Conservation (phyloP, 208 protist species). For the Leishmania arabica region DNA sequence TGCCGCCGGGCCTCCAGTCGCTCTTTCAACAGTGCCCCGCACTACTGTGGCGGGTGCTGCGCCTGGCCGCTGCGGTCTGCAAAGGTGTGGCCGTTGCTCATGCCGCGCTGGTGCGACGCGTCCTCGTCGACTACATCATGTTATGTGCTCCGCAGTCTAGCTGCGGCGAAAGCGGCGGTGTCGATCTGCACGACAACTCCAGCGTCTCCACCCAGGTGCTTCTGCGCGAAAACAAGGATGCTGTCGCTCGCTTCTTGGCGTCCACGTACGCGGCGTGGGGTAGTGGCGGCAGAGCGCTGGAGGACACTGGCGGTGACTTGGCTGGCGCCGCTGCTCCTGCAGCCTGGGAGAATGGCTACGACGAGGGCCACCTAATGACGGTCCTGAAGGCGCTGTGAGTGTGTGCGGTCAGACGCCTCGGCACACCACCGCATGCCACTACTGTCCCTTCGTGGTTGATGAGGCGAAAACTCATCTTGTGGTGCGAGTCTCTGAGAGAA, state of each 20-base stretch:
- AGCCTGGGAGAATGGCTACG: constrained; percentile 1
- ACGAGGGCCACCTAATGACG: background rate
- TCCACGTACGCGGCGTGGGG: constrained; percentile 1
- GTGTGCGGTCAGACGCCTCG: background rate
- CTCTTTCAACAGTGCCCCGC: constrained; percentile 59
- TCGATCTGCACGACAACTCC: background rate
- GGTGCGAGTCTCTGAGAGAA: background rate
- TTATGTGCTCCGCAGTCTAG: background rate
- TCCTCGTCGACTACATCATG: constrained; percentile 34
- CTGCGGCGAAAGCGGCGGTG: background rate
- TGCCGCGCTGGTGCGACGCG: constrained; percentile 21
- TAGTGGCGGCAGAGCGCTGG: background rate
- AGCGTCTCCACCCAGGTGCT: constrained; percentile 11
- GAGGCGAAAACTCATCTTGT: background rate
- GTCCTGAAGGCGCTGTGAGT: background rate
- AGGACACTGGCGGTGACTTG: background rate
- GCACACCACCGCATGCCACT: background rate
- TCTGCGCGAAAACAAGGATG: constrained; percentile 39
- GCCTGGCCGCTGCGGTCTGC: constrained; percentile 24
- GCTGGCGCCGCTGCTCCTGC: background rate
- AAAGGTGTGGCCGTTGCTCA: constrained; percentile 13
- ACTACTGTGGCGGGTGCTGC: constrained; percentile 56
- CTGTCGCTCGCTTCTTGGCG: constrained; percentile 40
- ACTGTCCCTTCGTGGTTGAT: background rate
- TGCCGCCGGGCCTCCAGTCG: constrained; percentile 24